Percentiles rank a stretch among this genome's conserved stretches.
Conservation (phyloP, 192 early-diverging fungal species). For the Backusella mclennaniae region DNA sequence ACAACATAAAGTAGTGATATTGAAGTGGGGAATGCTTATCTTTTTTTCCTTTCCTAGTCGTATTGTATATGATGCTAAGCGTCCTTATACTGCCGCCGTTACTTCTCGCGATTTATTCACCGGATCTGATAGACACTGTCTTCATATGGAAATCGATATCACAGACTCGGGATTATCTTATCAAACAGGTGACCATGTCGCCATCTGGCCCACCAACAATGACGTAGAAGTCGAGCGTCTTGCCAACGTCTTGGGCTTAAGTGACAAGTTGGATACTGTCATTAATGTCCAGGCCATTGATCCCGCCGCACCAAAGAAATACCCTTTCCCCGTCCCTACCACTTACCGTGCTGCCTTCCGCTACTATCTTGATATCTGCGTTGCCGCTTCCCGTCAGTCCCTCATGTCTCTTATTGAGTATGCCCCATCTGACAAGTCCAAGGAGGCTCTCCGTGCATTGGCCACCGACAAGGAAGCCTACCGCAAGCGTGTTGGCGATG, state of each 20-base stretch:
- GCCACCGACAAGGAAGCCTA: constrained; percentile 72
- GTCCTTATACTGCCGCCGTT: constrained; percentile 80
- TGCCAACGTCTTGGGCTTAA: constrained; percentile 60
- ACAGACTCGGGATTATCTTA: constrained; percentile 79
- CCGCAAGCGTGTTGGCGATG: constrained; percentile 53
- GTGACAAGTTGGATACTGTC: constrained; percentile 64
- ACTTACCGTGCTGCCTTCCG: constrained; percentile 85
- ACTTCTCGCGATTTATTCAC: constrained; percentile 69
- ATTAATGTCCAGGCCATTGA: constrained; percentile 73
- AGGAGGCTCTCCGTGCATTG: constrained; percentile 49
- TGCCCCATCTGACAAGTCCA: constrained; percentile 54
- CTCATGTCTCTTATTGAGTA: constrained; percentile 61
- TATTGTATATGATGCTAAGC: constrained; percentile 77
- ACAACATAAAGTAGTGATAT: not conserved
- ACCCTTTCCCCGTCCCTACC: constrained; percentile 87
- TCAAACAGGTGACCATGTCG: constrained; percentile 93
- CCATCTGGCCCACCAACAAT: constrained; percentile 88
- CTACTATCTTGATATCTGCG: constrained; percentile 88
- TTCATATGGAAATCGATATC: constrained; percentile 95
- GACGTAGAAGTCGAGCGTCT: constrained; percentile 70
- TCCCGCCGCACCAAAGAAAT: constrained; percentile 69
- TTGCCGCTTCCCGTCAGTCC: constrained; percentile 67
- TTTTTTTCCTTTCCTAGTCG: constrained; percentile 33
- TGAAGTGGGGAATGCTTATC: not conserved
- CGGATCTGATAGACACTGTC: constrained; percentile 71